Evolutionary conservation across 2,329 filamentous ascomycete species (phyloP).

Genomic region (Colletotrichum sidae): DNA sequence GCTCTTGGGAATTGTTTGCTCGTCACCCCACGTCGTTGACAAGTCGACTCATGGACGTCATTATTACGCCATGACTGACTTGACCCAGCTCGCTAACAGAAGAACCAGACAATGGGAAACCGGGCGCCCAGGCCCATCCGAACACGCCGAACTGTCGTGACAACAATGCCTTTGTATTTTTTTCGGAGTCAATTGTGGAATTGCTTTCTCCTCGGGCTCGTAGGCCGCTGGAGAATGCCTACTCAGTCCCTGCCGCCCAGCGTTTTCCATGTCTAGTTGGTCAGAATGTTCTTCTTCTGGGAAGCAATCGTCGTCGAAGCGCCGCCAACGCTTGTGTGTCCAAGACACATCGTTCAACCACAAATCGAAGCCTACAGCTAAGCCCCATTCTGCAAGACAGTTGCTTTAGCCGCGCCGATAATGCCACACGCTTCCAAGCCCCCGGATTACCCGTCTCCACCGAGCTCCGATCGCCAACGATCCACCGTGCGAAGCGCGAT

Average conservation of each 20-base stretch:
- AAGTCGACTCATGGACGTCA: constrained; percentile 22
- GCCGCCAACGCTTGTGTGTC: neutral
- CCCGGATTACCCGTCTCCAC: neutral
- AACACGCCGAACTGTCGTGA: neutral
- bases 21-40: constrained; percentile 7
- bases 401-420: neutral
- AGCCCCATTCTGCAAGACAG: neutral
- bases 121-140: neutral
- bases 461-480: neutral
- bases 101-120: too few species aligned
- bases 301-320: neutral
- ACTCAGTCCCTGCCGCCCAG: too few species aligned
- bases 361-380: neutral
- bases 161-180: too few species aligned
- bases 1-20: neutral
- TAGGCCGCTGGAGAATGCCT: too few species aligned
- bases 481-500: constrained; percentile 37
- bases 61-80: constrained; percentile 32
- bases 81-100: neutral
- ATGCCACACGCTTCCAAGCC: constrained; percentile 12
- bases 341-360: neutral
- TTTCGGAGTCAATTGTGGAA: too few species aligned
- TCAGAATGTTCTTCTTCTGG: too few species aligned
- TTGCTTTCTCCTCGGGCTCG: too few species aligned
- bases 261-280: too few species aligned